Percentiles rank a stretch among this genome's conserved stretches.
phyloP scores from a whole-genome alignment of 352 stramenopile species.

The Pythium dissotocum region DNA sequence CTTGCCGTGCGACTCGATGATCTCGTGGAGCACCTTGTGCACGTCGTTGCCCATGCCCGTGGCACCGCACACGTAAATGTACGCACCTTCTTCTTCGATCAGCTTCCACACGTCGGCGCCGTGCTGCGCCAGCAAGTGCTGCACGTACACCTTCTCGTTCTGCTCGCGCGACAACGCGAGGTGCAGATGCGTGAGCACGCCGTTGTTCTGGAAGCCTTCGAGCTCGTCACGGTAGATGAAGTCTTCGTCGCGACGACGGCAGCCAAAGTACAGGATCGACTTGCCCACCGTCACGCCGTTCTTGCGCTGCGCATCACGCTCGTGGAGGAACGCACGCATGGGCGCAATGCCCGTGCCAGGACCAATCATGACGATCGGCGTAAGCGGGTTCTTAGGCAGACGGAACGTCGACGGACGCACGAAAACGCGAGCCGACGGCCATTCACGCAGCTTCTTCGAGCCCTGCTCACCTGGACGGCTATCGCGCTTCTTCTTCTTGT shows the following conservation, averaged over 20 bases:
- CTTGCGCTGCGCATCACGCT: slow-evolving; percentile 82
- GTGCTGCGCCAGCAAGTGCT: slow-evolving; percentile 92
- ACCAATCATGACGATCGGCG: slow-evolving; percentile 95
- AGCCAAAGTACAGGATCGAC: slow-evolving; percentile 95
- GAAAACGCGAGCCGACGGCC: slow-evolving; percentile 88
- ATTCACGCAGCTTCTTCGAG: slow-evolving; percentile 60
- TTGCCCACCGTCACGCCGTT: slow-evolving; percentile 63
- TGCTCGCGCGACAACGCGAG: slow-evolving; percentile 96
- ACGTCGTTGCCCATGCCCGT: slow-evolving; percentile 98
- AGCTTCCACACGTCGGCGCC: slow-evolving; percentile 63
- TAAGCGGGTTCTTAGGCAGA: slow-evolving; percentile 83
- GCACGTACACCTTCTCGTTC: slow-evolving; percentile 97
- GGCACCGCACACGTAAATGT: slow-evolving; percentile 98
- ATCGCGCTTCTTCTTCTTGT: slow-evolving; percentile 72
- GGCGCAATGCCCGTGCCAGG: slow-evolving; percentile 97
- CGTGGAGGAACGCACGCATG: slow-evolving; percentile 96
- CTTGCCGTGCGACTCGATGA: slow-evolving; percentile 73
- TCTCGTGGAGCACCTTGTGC: slow-evolving; percentile 87
- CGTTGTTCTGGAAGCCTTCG: slow-evolving; percentile 73
- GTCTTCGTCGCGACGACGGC: slow-evolving; percentile 80
- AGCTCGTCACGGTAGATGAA: slow-evolving; percentile 94
- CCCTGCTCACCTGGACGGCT: slow-evolving; percentile 75
- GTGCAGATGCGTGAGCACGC: slow-evolving; percentile 90
- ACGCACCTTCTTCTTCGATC: slow-evolving; percentile 58
- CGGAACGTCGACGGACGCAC: slow-evolving; percentile 95